Conservation (phyloP, 768 basidiomycete species). For the Dioszegia crocea region DNA sequence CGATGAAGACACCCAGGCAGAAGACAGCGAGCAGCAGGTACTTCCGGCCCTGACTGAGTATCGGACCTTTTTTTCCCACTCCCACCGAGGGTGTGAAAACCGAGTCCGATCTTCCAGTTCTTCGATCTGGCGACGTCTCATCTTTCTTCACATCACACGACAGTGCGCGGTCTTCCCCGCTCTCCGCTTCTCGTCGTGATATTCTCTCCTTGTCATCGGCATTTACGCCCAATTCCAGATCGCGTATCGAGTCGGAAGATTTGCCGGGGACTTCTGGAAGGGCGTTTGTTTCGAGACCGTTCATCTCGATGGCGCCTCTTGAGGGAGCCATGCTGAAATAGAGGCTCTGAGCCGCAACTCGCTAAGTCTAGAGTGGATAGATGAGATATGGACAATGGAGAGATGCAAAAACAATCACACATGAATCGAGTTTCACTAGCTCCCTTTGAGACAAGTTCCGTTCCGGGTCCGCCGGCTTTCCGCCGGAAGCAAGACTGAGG, state of each 20-base stretch:
- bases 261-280: neutral
- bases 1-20: constrained; percentile 21
- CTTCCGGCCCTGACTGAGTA: constrained; percentile 13
- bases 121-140: neutral
- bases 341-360: no score
- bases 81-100: neutral
- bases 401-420: neutral
- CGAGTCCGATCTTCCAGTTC: neutral
- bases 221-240: neutral
- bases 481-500: no score
- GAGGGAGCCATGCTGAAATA: constrained; percentile 1
- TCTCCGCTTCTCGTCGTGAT: neutral
- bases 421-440: neutral
- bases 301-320: neutral
- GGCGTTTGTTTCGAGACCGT: neutral
- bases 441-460: neutral
- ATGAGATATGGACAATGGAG: neutral
- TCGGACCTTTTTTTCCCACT: neutral
- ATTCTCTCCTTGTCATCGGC: neutral
- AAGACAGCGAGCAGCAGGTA: constrained; percentile 20
- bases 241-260: neutral
- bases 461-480: neutral
- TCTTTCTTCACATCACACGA: neutral
- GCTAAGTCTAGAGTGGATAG: neutral
- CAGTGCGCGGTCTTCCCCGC: no score